Base-by-base conservation (phyloP, 345 rosid species). In the Citrus cavaleriei region DNA sequence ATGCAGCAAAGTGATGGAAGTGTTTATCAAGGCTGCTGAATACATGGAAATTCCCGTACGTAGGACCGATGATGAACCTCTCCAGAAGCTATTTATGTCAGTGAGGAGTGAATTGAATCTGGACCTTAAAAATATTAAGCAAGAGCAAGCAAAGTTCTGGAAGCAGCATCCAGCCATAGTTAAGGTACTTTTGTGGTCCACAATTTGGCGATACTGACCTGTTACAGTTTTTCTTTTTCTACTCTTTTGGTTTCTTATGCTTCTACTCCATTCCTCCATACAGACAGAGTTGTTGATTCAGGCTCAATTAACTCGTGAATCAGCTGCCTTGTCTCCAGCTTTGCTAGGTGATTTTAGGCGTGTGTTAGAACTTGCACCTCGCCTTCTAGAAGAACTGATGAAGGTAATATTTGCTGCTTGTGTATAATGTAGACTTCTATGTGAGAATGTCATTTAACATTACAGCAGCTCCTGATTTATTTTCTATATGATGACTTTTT, bases 81-180 rank as follows among this genome's bases (percentile, higher is more conserved):
- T 96, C 70, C 98, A 94, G 84, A 96, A 93, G 89, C 89, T 96
- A 79, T 96, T 96, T 87, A 81, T 94, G 90, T 91, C 98, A 21
- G 99, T 96, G 58, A 87, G 98, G 88, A 94, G 99, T 79, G 99
- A 96, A 86, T 85, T 96, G 87, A 94, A 96, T 83, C 84, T 96
- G 84, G 99, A 96, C 85, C 93, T 83, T 30, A 94, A 94, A 89
- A 96, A 93, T 86, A 91, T 94, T 77, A 96, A 96, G 93, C 98
- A 96, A 94, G 99, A 96, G 87, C 99, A 96, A 85, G 98, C 98
- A 76, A 96, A 94, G 86, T 96, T 94, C 84, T 96, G 94, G 98
- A 96, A 94, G 89, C 97, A 94, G 87, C 97, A 96, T 85, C 99
- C 99, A 30, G 94, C 99, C 19, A 59, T 96, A 74, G 99, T 93